A percentile compares a stretch with the other conserved stretches of the same genome.
These are phyloP conservation scores for Alternaria conjuncta DNA, from an alignment of 2,329 filamentous ascomycete species.

Conservation along the genomic window DNA sequence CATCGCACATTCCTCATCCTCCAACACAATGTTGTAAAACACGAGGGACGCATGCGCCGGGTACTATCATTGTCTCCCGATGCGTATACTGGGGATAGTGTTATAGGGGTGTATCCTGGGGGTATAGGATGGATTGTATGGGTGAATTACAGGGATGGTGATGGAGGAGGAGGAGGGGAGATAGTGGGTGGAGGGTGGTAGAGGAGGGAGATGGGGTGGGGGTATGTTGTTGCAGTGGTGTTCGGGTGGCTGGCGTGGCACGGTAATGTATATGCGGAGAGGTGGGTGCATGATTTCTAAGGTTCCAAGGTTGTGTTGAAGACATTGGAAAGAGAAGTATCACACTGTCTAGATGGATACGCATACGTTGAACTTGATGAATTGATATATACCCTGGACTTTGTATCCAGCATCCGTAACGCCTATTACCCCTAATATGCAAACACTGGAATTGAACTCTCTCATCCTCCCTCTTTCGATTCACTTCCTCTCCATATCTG, in stretches of 20 bases:
- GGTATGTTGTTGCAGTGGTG: background rate
- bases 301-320: background rate
- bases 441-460: background rate
- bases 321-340: background rate
- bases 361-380: too few relatives aligned
- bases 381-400: too few relatives aligned
- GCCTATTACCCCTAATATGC: background rate
- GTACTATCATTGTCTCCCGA: conserved; percentile 9
- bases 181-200: background rate
- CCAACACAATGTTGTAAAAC: background rate
- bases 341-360: too few relatives aligned
- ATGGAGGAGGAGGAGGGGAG: background rate
- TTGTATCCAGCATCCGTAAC: background rate
- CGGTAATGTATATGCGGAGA: background rate
- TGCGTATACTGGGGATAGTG: background rate
- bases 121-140: background rate
- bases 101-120: conserved; percentile 1
- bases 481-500: conserved; percentile 4
- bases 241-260: background rate
- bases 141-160: background rate
- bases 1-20: background rate
- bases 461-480: background rate
- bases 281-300: too few relatives aligned
- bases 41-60: background rate
- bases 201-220: background rate